Evolutionary conservation across 495 filamentous ascomycete genomes (phyloP), one percentile per base, ranked within the genome.

Genomic region (Aspergillus nidulans): DNA sequence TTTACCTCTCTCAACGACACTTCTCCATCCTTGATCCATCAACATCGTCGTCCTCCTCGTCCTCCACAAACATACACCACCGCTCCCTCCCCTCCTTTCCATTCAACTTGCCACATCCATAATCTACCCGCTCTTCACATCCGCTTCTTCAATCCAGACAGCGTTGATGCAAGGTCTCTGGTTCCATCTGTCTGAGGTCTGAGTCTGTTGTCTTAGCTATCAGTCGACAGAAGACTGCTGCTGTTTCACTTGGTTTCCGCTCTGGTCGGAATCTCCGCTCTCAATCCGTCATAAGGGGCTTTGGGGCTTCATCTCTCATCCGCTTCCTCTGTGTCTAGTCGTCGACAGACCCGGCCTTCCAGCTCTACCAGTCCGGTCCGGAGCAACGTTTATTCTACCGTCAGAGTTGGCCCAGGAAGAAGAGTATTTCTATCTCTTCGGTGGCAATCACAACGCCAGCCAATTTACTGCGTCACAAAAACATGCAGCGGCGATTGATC

Each of bases 221-320:
- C 41, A 25, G 28, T 38, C 19, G 25, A 49, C 19, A 39, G 16
- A 39, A 6, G 15, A 45, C 40, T 18, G 12, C 32, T 58, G 49
- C 40, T 58, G 49, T 58, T 42, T 58, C 49, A 51, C 49, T 23
- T 43, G 20, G 16, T 50, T 57, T 42, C 47, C 34, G 55, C 28
- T 28, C 25, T 48, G 41, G 26, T 38, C 19, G 18, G 16, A 38
- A 56, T 43, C 6, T 30, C 26, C n/a, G 15, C 25, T 25, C 34
- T 38, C 44, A 34, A 36, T 28, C 26, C 34, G 16, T 23, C 8
- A 19, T 24, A 32, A 28, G 10, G 34, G 42, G 19, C 12, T 24
- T 52, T 25, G 41, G 53, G 41, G 36, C 42, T 25, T 20, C 30
- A 19, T 18, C 19, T 43, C 43, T 36, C 23, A 32, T 25, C 46